phyloP scores from a whole-genome alignment of 495 filamentous ascomycete species.

The Annulohypoxylon bovei region DNA sequence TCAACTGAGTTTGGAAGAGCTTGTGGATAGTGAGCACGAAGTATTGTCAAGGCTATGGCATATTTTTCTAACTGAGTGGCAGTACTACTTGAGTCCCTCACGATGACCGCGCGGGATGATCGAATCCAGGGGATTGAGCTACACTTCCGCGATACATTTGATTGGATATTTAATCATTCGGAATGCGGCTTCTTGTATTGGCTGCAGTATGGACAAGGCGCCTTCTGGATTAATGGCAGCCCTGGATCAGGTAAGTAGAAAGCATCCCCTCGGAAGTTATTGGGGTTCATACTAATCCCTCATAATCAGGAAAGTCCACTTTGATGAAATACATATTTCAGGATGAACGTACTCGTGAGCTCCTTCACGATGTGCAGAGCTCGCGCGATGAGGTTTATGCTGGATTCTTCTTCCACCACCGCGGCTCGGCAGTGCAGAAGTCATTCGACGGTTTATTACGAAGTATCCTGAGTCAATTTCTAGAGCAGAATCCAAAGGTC shows the following conservation, averaged over 20 bases:
- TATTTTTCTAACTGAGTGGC: background rate
- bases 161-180: slow-evolving; percentile 29
- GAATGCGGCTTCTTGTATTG: background rate
- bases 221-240: slow-evolving; percentile 29
- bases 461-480: background rate
- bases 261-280: background rate
- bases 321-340: slow-evolving; percentile 33
- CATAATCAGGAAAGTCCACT: slow-evolving; percentile 23
- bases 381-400: background rate
- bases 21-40: background rate
- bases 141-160: slow-evolving; percentile 14
- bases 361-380: background rate
- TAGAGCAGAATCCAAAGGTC: background rate
- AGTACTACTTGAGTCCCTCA: background rate
- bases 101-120: background rate
- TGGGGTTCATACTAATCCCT: background rate
- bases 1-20: background rate
- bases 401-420: slow-evolving; percentile 14
- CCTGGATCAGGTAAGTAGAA: slow-evolving; percentile 16
- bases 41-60: background rate
- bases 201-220: slow-evolving; percentile 8
- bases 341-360: slow-evolving; percentile 2
- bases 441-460: slow-evolving; percentile 2
- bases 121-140: background rate
- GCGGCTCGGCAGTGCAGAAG: background rate